Evolutionary conservation across 164 flowering plant genomes (phyloP).

Genomic region (Tinospora cordifolia): DNA sequence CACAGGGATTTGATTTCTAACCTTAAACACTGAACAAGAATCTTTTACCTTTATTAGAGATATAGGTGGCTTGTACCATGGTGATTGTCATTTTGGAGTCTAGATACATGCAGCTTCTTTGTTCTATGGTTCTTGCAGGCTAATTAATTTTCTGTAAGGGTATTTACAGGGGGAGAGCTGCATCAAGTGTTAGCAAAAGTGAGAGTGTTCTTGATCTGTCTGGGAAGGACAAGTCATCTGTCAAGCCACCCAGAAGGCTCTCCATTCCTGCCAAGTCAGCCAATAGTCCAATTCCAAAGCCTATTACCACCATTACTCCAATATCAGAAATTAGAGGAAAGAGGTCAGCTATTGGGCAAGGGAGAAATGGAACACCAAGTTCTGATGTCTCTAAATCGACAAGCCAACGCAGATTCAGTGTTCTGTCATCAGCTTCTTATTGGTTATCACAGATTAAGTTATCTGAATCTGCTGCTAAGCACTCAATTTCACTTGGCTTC

Average conservation of each 20-base stretch:
- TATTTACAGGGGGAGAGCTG: conserved; percentile 44
- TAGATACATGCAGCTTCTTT: neutral
- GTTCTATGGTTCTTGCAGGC: neutral
- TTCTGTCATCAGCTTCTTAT: conserved; percentile 60
- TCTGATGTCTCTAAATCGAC: conserved; percentile 51
- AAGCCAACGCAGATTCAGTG: conserved; percentile 38
- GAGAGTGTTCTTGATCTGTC: conserved; percentile 65
- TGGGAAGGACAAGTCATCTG: conserved; percentile 59
- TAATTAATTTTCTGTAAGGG: neutral
- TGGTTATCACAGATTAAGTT: conserved; percentile 83
- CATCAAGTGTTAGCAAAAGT: conserved; percentile 65
- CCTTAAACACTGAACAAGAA: neutral
- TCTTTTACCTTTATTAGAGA: neutral
- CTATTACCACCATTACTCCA: conserved; percentile 48
- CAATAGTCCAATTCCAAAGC: conserved; percentile 35
- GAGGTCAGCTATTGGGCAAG: conserved; percentile 27
- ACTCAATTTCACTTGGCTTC: conserved; percentile 76
- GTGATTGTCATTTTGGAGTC: neutral
- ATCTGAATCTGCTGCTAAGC: conserved; percentile 78
- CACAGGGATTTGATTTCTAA: neutral
- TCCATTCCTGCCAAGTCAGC: conserved; percentile 62
- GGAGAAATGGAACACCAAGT: conserved; percentile 48
- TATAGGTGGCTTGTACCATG: neutral
- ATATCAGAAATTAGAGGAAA: conserved; percentile 48
- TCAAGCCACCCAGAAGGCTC: conserved; percentile 79